Evolutionary conservation across 2,329 filamentous ascomycete species (phyloP).

Genomic region (Diaporthe capsici): DNA sequence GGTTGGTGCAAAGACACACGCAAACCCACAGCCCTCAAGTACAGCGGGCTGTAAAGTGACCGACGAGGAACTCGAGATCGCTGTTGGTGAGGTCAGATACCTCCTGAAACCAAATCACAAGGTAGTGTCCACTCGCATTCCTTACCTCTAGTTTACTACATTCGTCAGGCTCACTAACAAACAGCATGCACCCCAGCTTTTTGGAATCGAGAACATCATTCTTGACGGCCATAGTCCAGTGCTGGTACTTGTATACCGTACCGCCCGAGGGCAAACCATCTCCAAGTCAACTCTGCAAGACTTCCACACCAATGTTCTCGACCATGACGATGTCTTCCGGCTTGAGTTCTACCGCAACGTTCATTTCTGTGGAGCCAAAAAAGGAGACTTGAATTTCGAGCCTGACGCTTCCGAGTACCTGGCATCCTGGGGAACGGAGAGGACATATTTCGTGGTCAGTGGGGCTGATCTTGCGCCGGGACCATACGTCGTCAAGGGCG

Average conservation of each 20-base stretch:
- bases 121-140: neutral
- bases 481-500: neutral
- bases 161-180: neutral
- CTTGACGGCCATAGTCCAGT: neutral
- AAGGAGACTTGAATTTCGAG: neutral
- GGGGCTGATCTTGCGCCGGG: neutral
- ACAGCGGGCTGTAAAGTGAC: neutral
- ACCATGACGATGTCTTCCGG: neutral
- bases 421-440: neutral
- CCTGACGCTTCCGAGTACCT: neutral
- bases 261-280: neutral
- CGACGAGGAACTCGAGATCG: neutral
- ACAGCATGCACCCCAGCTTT: too few relatives aligned
- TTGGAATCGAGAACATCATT: neutral
- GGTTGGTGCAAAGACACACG: neutral
- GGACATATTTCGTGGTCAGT: conserved; percentile 1
- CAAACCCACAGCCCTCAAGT: neutral
- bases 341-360: too few relatives aligned
- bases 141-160: neutral
- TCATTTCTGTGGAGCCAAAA: neutral
- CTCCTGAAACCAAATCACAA: neutral
- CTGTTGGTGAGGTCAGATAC: neutral
- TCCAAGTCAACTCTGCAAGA: neutral
- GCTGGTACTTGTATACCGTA: neutral
- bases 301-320: neutral